Base-by-base conservation (phyloP, 768 basidiomycete species). In the Phaeotremella skinneri region DNA sequence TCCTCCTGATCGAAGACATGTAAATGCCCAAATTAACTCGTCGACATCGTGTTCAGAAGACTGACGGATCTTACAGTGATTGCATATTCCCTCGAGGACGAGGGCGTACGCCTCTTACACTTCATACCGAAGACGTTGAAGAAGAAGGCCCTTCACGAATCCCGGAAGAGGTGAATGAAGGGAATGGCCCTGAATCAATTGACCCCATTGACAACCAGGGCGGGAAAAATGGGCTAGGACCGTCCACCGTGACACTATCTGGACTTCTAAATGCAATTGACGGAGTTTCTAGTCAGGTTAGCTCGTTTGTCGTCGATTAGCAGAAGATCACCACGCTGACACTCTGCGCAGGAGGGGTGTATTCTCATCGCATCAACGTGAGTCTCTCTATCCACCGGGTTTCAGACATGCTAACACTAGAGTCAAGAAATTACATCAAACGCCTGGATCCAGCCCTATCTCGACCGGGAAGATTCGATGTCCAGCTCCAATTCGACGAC, bases 1-100 rank as follows among this genome's bases (percentile, higher is more conserved):
- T 94, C 43, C 84, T 94, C 55, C 82, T 94, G 11, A 82, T 94
- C 21, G 91, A 94, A 74, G 91, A 94, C 75, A 84, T 94, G 74
- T 73, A 45, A 62, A 70, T 54, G 9, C 5, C n/a, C n/a, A n/a
- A n/a, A n/a, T n/a, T n/a, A n/a, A n/a, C n/a, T n/a, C n/a, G n/a
- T n/a, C n/a, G n/a, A n/a, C n/a, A n/a, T n/a, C 25, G 4, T 7
- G 42, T 39, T 31, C 4, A 27, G 7, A 6, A 17, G 11, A 27
- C 52, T 20, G 14, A 34, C 27, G n/a, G n/a, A n/a, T n/a, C n/a
- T n/a, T 26, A 13, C 47, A 69, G 65, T 39, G 68, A 69, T 49
- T 66, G 70, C 29, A 59, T 66, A 13, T 63, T 71, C 27, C 66
- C 56, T 30, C 23, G 48, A 26, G 50, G 55, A n/a, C 27, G 37